Base-by-base conservation (phyloP, 2,329 filamentous ascomycete species). In the Aspergillus spinulosporus region DNA sequence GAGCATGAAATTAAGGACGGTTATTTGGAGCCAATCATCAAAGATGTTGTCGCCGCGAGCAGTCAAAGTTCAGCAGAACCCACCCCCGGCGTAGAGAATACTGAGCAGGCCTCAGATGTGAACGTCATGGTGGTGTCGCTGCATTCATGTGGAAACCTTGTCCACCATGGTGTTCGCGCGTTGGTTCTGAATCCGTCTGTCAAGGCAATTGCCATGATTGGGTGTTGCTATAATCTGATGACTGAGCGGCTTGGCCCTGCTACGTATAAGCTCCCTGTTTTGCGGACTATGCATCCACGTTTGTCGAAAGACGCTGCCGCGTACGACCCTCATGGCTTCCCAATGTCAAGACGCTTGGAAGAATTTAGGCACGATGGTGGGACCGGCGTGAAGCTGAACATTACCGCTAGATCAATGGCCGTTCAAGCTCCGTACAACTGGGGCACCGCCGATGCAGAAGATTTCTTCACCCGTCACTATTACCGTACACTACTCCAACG, bases 321-420 rank as follows among this genome's bases (percentile, higher is more conserved):
- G n/a, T 86, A 83, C 64, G 94, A 97, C 66, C 89, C 90, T 0
- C 88, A 97, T 60, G 94, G 94, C 3, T 99, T 97, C 66, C 94
- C 94, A 0, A 94, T 99, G 88, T 95, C 90, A 57, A 78, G 87
- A 44, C 82, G 82, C 11, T 79, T 97, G 48, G 79, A 78, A 56
- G 71, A 80, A 68, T 73, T 84, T 72, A 68, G 74, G 3, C 83
- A 88, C 64, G 73, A 78, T 15, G 77, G 74, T 12, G 78, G 80
- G 6, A 72, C 72, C 26, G 91, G 92, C 2, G 81, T 97, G 46
- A 84, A 90, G 26, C 81, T 97, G 56, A 97, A 99, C 73, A 96
- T 97, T 69, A 99, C 94, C 3, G 92, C 94, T 1, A 85, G 94
- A 44, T 96, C 96, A 88, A 97, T 97, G 93, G 93, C 93, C 2